Percentiles rank a stretch among this genome's conserved stretches.
These are phyloP conservation scores for Angophora floribunda DNA, from an alignment of 345 rosid species.

Conservation along the genomic window DNA sequence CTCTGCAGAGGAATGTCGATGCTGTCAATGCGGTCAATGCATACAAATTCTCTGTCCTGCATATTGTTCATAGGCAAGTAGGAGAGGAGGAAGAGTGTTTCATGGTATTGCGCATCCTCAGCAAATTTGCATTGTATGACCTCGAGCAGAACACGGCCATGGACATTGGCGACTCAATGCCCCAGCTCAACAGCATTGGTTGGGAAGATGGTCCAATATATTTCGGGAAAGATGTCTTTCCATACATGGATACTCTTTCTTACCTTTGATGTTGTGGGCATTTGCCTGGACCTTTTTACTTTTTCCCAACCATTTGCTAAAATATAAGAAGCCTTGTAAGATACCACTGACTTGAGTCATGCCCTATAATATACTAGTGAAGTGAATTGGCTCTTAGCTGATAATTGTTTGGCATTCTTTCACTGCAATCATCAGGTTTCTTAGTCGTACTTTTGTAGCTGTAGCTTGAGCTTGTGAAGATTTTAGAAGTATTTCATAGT, in stretches of 20 bases:
- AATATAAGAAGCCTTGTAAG: background rate
- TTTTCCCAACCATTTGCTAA: background rate
- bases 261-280: background rate
- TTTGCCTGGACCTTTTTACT: background rate
- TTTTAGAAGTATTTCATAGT: background rate
- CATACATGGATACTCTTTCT: background rate
- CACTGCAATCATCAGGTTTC: background rate
- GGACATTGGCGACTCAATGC: background rate
- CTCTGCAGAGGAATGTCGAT: background rate
- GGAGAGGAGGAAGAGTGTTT: background rate
- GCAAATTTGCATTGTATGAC: background rate
- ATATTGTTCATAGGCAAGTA: background rate
- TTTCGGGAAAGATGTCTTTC: background rate
- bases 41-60: background rate
- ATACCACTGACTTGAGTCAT: background rate
- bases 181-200: background rate
- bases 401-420: background rate
- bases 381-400: background rate
- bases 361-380: background rate
- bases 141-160: background rate
- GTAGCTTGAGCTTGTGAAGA: background rate
- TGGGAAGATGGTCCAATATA: background rate
- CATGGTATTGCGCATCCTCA: constrained; percentile 3
- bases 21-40: no score
- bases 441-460: background rate